Evolutionary conservation across 257 asterid species (phyloP), one percentile per base, ranked within the genome.

Genomic region (Datura wrightii): DNA sequence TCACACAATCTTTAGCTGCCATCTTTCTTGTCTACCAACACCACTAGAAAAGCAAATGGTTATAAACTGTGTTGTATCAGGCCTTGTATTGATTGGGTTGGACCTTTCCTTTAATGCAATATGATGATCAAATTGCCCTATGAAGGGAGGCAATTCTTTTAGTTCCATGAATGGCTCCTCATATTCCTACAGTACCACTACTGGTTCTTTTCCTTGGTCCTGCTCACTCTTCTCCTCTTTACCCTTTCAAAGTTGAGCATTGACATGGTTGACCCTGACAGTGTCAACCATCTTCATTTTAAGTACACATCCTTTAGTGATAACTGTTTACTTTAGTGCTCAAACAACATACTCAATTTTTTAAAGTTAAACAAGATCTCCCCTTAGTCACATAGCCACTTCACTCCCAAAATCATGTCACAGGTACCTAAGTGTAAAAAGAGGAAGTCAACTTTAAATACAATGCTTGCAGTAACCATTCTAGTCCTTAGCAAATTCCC

Each of bases 31-130:
- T 18, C 16, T 63, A 63, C 42, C 39, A 60, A 60, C 67, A 10
- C 7, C 70, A 31, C 2, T 31, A 63, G 70, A 63, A 63, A 63
- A 63, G n/a, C 42, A 63, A 63, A 63, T 62, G 8, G 70, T 63
- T 63, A 63, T 42, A 63, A 63, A 63, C 42, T 63, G 9, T 31
- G 70, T 63, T 63, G 67, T 60, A 31, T 63, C n/a, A 63, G 42
- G 42, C 71, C 71, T 63, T 31, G 42, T 63, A 31, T 31, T 2
- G 8, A 62, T 10, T 5, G 18, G 67, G 18, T 63, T 63, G 71
- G 71, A 31, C 16, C 71, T 63, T 63, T 63, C 42, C n/a, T 31
- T 63, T 18, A 11, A 63, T 31, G 71, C 11, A 42, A 63, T 63
- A 31, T 31, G 50, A 46, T 46, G 42, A 63, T 63, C 70, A 63